phyloP scores from a whole-genome alignment of 495 filamentous ascomycete genomes.

The Thermothielavioides terrestris region DNA sequence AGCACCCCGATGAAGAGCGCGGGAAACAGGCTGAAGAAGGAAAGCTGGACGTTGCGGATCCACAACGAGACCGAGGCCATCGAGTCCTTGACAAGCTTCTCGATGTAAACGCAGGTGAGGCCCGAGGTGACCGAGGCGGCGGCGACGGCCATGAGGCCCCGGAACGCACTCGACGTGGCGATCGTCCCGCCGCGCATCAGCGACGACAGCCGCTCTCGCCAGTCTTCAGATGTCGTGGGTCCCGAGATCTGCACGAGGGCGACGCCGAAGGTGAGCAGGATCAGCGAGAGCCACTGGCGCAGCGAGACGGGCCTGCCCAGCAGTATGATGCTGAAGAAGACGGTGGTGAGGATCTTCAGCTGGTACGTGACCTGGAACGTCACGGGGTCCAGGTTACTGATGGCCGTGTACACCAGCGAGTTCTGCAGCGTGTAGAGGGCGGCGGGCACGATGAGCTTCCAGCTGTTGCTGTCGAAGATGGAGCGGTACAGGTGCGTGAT shows the following conservation, averaged over 20 bases:
- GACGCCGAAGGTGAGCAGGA: conserved; percentile 55
- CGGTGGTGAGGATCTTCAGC: conserved; percentile 60
- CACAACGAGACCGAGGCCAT: conserved; percentile 50
- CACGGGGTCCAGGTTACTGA: conserved; percentile 62
- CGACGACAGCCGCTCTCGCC: conserved; percentile 43
- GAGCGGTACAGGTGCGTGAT: conserved; percentile 46
- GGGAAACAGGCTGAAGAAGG: conserved; percentile 63
- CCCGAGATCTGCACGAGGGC: conserved; percentile 49
- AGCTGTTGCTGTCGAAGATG: conserved; percentile 61
- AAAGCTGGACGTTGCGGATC: conserved; percentile 66
- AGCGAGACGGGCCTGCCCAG: conserved; percentile 45
- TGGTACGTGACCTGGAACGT: conserved; percentile 68
- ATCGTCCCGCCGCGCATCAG: conserved; percentile 8
- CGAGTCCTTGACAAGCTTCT: conserved; percentile 64
- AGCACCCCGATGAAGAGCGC: conserved; percentile 64
- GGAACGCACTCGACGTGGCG: conserved; percentile 30
- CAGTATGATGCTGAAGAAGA: conserved; percentile 55
- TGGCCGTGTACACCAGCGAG: conserved; percentile 59
- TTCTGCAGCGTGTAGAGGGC: conserved; percentile 62
- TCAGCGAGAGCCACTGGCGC: conserved; percentile 55
- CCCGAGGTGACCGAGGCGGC: conserved; percentile 55
- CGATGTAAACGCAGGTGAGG: conserved; percentile 59
- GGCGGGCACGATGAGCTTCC: conserved; percentile 66
- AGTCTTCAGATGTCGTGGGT: conserved; percentile 41
- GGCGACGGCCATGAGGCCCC: conserved; percentile 55